Conservation (phyloP, 2,329 filamentous ascomycete genomes). For the Lasiodiplodia hormozganensis region DNA sequence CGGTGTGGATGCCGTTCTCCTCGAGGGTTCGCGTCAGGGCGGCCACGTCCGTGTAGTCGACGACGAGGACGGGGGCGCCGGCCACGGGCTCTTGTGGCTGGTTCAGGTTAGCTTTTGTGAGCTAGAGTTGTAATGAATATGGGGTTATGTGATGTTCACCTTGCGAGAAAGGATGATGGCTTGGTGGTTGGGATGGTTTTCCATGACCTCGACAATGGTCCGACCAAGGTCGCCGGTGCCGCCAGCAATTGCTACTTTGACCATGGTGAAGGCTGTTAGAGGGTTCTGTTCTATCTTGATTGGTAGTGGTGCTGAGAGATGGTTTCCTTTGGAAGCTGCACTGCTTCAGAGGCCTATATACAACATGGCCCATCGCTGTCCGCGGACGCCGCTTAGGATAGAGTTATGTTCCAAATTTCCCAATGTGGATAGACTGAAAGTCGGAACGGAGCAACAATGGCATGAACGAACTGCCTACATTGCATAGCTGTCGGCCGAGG, state of each 20-base stretch:
- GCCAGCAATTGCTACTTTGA: conserved; percentile 56
- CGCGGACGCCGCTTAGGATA: background rate
- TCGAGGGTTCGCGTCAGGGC: conserved; percentile 40
- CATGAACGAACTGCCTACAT: background rate
- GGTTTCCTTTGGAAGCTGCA: background rate
- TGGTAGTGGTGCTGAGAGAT: background rate
- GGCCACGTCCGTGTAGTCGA: conserved; percentile 45
- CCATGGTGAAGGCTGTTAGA: conserved; percentile 40
- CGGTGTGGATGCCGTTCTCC: conserved; percentile 51
- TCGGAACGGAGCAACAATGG: background rate
- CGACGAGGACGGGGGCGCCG: conserved; percentile 33
- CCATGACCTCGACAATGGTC: conserved; percentile 55
- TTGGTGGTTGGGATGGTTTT: conserved; percentile 43
- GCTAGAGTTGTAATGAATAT: no score
- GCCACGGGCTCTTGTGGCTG: conserved; percentile 7
- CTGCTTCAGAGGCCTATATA: background rate
- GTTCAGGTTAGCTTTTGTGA: no score
- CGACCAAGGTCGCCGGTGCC: conserved; percentile 56
- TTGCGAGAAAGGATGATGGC: conserved; percentile 53
- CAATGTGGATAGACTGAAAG: background rate
- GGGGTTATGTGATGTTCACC: conserved; percentile 35
- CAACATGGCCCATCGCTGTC: background rate
- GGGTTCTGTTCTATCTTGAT: background rate
- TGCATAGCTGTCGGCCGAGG: background rate
- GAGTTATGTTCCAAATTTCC: background rate